Evolutionary conservation across 2,329 filamentous ascomycete genomes (phyloP), one percentile per base, ranked within the genome.

Genomic region (Ceratocystis lukuohia): DNA sequence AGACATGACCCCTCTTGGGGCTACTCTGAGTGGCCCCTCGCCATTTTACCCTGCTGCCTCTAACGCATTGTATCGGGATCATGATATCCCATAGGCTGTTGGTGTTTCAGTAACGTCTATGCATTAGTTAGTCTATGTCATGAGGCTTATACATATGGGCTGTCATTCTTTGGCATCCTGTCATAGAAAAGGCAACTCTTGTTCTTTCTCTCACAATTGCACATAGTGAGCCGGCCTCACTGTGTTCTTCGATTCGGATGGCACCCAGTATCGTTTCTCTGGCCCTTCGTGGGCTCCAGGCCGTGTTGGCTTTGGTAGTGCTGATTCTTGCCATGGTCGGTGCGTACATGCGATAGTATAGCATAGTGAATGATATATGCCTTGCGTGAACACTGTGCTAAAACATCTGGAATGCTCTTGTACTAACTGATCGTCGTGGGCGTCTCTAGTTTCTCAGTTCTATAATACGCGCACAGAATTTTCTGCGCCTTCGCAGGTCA

Each of bases 401-500:
- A 41, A 41, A 5, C 17, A 17, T 12, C 28, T 59, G 56, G 28
- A 33, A 20, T 59, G 15, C 28, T 7, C 10, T 5, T 37, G 15
- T 37, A 20, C 56, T 59, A 30, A 59, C 56, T 37, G 50, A 17
- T n/a, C 10, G n/a, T 17, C 22, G 15, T 30, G 44, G 17, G 0
- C 64, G 8, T 50, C 37, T n/a, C 28, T n/a, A 86, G 84, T 86
- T 66, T 77, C 81, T 69, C 77, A 85, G 74, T 86, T 82, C 81
- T 85, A 84, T 73, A 78, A 81, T 72, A 76, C 74, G 68, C 76
- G 83, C 71, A 87, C 81, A 71, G 76, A 79, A 69, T 79, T 78
- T 2, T 70, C 77, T 20, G 79, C 83, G n/a, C 84, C 84, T 0
- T 75, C 78, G 2, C 79, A 83, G 69, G 74, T 86, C 74, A 81